Conservation (phyloP, 2,329 filamentous ascomycete genomes). For the Mycogone perniciosa region DNA sequence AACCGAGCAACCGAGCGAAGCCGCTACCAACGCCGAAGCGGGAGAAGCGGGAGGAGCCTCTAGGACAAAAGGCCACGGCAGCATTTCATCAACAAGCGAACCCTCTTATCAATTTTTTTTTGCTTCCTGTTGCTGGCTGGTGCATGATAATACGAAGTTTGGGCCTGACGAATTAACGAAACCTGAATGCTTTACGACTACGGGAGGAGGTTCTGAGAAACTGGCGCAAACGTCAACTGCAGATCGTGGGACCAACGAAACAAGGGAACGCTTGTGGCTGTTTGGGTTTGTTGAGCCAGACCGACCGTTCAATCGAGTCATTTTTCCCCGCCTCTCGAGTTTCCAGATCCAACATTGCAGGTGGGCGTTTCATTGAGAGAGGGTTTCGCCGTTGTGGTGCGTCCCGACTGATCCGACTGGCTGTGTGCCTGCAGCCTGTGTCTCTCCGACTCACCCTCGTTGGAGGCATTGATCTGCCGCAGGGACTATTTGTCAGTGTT, state of each 20-base stretch:
- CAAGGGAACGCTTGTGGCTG: background rate
- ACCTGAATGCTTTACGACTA: too few relatives aligned
- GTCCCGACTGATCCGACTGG: background rate
- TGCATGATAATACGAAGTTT: background rate
- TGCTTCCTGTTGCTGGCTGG: background rate
- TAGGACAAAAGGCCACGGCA: too few relatives aligned
- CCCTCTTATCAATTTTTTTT: too few relatives aligned
- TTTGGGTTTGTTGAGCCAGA: background rate
- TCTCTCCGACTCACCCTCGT: background rate
- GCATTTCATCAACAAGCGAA: too few relatives aligned
- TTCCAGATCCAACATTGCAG: background rate
- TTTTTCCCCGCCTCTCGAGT: background rate
- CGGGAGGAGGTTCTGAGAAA: background rate
- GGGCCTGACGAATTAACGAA: too few relatives aligned
- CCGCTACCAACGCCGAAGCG: too few relatives aligned
- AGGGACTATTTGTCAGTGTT: too few relatives aligned
- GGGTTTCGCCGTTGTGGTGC: conserved; percentile 1
- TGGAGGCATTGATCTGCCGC: too few relatives aligned
- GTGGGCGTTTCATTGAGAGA: background rate
- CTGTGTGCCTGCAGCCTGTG: conserved; percentile 7
- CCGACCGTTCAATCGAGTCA: background rate
- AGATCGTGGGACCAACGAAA: background rate
- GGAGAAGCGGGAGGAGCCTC: too few relatives aligned
- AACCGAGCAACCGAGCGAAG: too few relatives aligned
- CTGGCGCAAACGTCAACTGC: background rate